Base-by-base conservation (phyloP, 129 eudicot species). In the Silybum marianum region DNA sequence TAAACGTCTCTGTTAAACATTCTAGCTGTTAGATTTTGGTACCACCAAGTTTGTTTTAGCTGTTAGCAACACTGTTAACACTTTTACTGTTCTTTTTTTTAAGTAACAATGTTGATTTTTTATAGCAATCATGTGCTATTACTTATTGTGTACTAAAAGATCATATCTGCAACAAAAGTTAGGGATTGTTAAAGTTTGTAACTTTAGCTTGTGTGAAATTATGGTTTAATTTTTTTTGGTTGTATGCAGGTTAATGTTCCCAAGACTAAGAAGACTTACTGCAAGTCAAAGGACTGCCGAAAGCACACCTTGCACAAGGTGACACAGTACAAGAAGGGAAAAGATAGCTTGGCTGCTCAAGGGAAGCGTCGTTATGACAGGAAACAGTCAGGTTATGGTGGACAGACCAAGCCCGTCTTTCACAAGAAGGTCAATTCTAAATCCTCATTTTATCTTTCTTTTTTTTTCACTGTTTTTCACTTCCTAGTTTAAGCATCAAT, bases 301-400 rank as follows among this genome's bases (percentile, higher is more conserved):
- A 85, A 85, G 86, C 88, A 85, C 80, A 81, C 86, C 1, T 70
- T 76, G 83, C 88, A 85, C 60, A 85, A 85, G 73, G 86, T 85
- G 83, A 85, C 88, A 0, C 88, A 85, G 22, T 85, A 85, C 83
- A 85, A 85, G 72, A 85, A 85, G 80, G 88, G 88, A 11, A 85
- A 85, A 71, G 88, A 85, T 66, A 81, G 88, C 13, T 72, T 85
- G 80, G 88, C 88, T 26, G 86, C 86, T 40, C 88, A 85, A 72
- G 88, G 88, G 39, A 85, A 85, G 36, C 74, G 86, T 71, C 88
- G 88, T 85, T 85, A 85, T 66, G 88, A 85, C 82, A 78, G 88
- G 82, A 85, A 85, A 44, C 88, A 85, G 60, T 85, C 86, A 0
- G 88, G 88, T 6, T 85, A 85, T 85, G 88, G 88, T 76, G 88